These are phyloP conservation scores for Myrica gale DNA, from an alignment of 306 rosid species.

Conservation along the genomic window DNA sequence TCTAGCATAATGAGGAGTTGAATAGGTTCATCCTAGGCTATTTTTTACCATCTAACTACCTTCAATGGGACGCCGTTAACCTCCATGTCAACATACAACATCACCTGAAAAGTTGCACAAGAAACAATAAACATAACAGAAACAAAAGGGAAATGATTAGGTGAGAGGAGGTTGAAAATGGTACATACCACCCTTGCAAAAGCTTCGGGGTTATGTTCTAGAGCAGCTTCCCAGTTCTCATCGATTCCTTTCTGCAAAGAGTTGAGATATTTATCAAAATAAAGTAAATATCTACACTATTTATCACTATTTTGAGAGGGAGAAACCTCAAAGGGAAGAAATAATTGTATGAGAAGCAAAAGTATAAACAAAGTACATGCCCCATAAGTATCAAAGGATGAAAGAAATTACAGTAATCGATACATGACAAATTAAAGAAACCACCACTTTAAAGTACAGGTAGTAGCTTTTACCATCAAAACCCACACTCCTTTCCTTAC, in stretches of 20 bases:
- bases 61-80: constrained; percentile 92
- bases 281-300: constrained; percentile 1
- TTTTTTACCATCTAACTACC: constrained; percentile 43
- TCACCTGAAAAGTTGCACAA: constrained; percentile 53
- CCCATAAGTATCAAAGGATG: not conserved
- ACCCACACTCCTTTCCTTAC: not conserved
- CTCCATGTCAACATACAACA: constrained; percentile 99
- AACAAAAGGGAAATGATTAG: not conserved
- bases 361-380: not conserved
- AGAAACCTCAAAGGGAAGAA: not conserved
- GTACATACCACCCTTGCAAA: constrained; percentile 94
- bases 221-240: constrained; percentile 98
- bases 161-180: constrained; percentile 16
- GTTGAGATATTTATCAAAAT: constrained; percentile 15
- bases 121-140: constrained; percentile 6
- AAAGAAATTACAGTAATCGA: not conserved
- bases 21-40: constrained; percentile 15
- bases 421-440: not conserved
- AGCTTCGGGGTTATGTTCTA: constrained; percentile 93
- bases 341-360: not conserved
- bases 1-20: constrained; percentile 23
- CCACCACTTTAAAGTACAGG: not conserved
- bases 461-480: not conserved
- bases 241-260: constrained; percentile 87
- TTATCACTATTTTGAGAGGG: not conserved